A percentile compares a stretch with the other conserved stretches of the same genome.
Conservation (phyloP, 2,329 filamentous ascomycete species). For the Colletotrichum incanum region DNA sequence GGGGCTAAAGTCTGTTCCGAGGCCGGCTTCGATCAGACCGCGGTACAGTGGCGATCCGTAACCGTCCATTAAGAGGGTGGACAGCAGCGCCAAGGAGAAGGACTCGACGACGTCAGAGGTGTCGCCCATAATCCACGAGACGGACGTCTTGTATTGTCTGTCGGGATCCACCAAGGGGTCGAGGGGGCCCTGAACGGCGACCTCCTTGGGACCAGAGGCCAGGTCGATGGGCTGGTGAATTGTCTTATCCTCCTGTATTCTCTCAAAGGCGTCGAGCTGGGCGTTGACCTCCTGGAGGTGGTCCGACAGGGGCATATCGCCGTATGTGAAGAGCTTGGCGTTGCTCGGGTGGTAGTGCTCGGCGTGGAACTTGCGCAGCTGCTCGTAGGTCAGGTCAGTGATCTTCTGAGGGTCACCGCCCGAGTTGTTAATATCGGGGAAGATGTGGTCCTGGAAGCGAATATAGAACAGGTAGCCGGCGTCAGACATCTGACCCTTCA, state of each 20-base stretch:
- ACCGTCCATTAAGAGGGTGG: slow-evolving; percentile 89
- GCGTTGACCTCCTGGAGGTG: slow-evolving; percentile 86
- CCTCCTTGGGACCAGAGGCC: slow-evolving; percentile 73
- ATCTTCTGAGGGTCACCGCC: slow-evolving; percentile 97
- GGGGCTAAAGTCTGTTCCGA: slow-evolving; percentile 94
- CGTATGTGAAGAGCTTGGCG: slow-evolving; percentile 95
- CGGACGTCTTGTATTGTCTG: slow-evolving; percentile 93
- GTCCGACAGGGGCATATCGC: slow-evolving; percentile 87
- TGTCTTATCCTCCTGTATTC: slow-evolving; percentile 77
- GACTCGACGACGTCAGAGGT: slow-evolving; percentile 87
- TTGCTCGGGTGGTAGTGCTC: slow-evolving; percentile 98
- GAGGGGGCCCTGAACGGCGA: slow-evolving; percentile 84
- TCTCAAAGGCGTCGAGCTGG: slow-evolving; percentile 81
- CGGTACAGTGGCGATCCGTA: slow-evolving; percentile 96
- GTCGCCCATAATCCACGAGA: slow-evolving; percentile 92
- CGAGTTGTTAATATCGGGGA: slow-evolving; percentile 95
- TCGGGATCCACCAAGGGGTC: slow-evolving; percentile 90
- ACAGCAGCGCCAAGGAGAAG: slow-evolving; percentile 87
- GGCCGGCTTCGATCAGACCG: slow-evolving; percentile 87
- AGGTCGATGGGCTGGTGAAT: slow-evolving; percentile 85
- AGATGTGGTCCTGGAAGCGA: slow-evolving; percentile 93
- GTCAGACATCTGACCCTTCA: slow-evolving; percentile 99
- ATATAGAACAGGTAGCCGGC: slow-evolving; percentile 97
- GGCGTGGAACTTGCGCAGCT: slow-evolving; percentile 89
- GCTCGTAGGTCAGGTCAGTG: slow-evolving; percentile 92